Conservation (phyloP, 257 asterid species). For the Solanum tarapatanum region DNA sequence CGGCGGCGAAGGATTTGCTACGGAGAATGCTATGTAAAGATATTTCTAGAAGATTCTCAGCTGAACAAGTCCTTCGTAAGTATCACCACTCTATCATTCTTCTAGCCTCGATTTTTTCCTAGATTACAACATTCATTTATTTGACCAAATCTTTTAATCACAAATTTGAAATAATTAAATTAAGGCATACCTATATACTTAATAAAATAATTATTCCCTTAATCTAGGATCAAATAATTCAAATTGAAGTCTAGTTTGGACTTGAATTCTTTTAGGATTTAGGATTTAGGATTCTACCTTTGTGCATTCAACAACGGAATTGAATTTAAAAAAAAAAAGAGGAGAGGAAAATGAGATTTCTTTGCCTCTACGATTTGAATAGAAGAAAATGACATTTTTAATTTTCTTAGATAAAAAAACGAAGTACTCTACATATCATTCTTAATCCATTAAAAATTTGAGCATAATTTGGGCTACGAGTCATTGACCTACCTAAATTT, state of each 20-base stretch:
- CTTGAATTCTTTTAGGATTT: neutral
- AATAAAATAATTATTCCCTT: no score
- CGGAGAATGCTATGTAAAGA: slow-evolving; percentile 26
- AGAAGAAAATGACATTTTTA: neutral
- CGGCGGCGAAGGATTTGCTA: slow-evolving; percentile 24
- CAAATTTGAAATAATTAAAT: neutral
- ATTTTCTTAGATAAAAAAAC: neutral
- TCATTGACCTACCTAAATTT: no score
- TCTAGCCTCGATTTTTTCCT: neutral
- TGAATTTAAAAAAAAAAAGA: no score
- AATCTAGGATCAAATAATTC: neutral
- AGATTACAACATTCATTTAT: neutral
- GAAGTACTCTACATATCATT: neutral
- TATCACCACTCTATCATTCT: neutral
- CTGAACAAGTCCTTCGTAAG: slow-evolving; percentile 31
- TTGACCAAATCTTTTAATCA: neutral
- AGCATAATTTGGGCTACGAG: neutral
- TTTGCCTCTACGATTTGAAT: no score
- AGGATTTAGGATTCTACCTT: neutral
- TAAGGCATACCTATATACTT: neutral
- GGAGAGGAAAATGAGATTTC: neutral
- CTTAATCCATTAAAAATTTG: neutral
- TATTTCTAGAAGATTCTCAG: slow-evolving; percentile 21
- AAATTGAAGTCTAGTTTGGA: neutral
- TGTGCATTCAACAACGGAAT: neutral